These are phyloP conservation scores for Gentiana straminea DNA, from an alignment of 257 asterid species.

Conservation along the genomic window DNA sequence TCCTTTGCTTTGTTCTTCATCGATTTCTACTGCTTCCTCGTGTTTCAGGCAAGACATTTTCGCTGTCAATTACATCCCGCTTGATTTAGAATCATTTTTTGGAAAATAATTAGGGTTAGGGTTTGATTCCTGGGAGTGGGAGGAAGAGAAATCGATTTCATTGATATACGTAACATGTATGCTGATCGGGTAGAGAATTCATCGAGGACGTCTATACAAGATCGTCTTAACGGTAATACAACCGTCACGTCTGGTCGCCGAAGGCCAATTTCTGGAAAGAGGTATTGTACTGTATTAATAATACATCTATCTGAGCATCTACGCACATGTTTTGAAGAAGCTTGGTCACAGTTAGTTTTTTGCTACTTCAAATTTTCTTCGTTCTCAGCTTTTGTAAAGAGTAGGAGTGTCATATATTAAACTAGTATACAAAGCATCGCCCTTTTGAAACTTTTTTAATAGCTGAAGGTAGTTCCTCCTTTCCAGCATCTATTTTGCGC, in stretches of 20 bases:
- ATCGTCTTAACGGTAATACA: conserved; percentile 54
- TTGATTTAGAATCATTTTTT: no score
- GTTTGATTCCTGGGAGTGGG: conserved; percentile 7
- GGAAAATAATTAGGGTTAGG: conserved; percentile 31
- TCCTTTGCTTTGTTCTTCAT: no score
- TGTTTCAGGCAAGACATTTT: no score
- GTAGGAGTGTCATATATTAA: no score
- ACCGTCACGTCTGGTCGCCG: conserved; percentile 42
- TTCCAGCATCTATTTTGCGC: no score
- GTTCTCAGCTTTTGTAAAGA: not conserved
- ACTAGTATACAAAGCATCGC: no score
- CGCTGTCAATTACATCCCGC: no score
- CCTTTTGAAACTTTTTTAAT: no score
- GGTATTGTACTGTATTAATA: conserved; percentile 24
- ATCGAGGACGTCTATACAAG: conserved; percentile 52
- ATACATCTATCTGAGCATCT: not conserved
- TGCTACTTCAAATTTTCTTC: not conserved
- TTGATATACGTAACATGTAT: conserved; percentile 33
- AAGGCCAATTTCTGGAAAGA: conserved; percentile 49
- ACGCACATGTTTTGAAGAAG: not conserved
- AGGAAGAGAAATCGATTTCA: conserved; percentile 6
- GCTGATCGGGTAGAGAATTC: conserved; percentile 80
- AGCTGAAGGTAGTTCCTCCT: no score
- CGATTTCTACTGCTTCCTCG: no score
- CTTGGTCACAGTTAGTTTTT: not conserved